phyloP scores from a whole-genome alignment of 306 rosid species.

The Castanopsis chinensis region DNA sequence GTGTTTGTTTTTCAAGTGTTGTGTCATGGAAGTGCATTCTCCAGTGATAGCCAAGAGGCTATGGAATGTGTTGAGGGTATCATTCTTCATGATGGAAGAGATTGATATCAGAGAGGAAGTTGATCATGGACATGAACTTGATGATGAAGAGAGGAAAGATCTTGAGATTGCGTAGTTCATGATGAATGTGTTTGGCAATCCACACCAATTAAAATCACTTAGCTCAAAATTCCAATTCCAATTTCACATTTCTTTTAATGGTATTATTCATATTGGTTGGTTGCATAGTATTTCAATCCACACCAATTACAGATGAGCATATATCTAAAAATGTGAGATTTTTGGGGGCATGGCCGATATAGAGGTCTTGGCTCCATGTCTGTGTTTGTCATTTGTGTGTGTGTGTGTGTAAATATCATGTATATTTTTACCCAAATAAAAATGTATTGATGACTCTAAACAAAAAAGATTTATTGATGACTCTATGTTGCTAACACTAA shows the following conservation, averaged over 20 bases:
- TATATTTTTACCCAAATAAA: too few species aligned
- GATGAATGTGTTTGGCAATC: not conserved
- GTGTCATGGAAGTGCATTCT: slow-evolving; percentile 25
- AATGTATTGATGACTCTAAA: too few species aligned
- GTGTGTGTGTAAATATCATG: not conserved
- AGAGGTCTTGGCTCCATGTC: not conserved
- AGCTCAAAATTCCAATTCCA: slow-evolving; percentile 4
- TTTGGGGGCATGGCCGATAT: not conserved
- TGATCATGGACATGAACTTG: slow-evolving; percentile 50
- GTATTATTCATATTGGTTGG: not conserved
- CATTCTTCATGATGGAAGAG: slow-evolving; percentile 53
- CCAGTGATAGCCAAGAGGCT: slow-evolving; percentile 30
- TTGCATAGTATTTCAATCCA: not conserved
- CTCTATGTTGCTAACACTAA: too few species aligned
- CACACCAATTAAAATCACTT: slow-evolving; percentile 31
- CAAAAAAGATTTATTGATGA: not conserved
- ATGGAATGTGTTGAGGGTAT: slow-evolving; percentile 47
- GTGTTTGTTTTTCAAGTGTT: too few species aligned
- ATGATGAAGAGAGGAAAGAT: slow-evolving; percentile 57
- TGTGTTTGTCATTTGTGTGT: not conserved
- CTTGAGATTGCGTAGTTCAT: slow-evolving; percentile 15
- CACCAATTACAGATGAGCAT: not conserved
- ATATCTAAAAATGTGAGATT: not conserved
- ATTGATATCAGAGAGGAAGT: slow-evolving; percentile 44
- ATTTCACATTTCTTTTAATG: not conserved